A percentile compares a stretch with the other conserved stretches of the same genome.
Conservation (phyloP, 208 protist species). For the Crithidia thermophila region DNA sequence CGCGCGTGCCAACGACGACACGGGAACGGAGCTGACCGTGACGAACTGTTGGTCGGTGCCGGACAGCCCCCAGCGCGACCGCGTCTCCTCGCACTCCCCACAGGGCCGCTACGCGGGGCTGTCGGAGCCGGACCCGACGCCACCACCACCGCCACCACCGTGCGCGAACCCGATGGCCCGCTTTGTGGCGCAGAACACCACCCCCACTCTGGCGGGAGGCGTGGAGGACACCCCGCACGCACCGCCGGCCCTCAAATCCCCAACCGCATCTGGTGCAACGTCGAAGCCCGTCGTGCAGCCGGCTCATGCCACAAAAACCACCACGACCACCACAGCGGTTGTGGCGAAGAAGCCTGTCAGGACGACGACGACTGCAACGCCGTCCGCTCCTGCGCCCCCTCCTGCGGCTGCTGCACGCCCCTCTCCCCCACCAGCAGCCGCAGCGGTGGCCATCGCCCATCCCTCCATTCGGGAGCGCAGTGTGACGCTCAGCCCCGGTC, state of each 20-base stretch:
- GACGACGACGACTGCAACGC: too few species aligned
- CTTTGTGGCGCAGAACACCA: not conserved
- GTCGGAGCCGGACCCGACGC: conserved; percentile 8
- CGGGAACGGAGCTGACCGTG: not conserved
- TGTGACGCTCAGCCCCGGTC: not conserved
- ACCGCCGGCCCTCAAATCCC: too few species aligned
- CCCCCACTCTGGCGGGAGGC: too few species aligned
- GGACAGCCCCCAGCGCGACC: not conserved
- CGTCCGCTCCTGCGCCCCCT: too few species aligned
- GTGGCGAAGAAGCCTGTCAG: too few species aligned
- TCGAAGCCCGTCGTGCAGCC: not conserved
- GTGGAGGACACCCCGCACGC: too few species aligned
- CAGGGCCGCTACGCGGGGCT: not conserved
- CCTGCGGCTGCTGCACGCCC: not conserved
- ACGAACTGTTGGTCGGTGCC: conserved; percentile 5
- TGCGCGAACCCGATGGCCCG: conserved; percentile 3
- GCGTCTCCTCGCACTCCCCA: not conserved
- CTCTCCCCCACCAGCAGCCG: not conserved
- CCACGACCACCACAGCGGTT: not conserved
- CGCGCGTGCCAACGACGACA: conserved; percentile 10
- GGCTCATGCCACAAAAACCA: not conserved
- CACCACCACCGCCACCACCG: conserved; percentile 4
- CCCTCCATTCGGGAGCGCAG: conserved; percentile 4
- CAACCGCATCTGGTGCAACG: too few species aligned
- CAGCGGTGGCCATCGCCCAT: not conserved